Conservation (phyloP, 305 asterid genomes). For the Fraxinus xanthoxyloides region DNA sequence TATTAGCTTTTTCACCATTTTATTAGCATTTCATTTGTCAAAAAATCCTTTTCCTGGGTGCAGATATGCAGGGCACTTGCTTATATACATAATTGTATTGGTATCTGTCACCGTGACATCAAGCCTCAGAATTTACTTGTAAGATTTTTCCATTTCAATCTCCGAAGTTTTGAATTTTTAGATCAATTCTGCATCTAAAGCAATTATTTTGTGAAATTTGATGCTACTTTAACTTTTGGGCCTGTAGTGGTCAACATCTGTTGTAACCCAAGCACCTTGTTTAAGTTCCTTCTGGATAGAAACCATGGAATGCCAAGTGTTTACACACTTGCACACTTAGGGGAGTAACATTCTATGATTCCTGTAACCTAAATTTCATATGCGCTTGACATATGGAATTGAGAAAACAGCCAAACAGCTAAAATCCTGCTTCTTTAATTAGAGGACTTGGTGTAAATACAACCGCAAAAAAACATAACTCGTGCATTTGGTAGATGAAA, state of each 20-base stretch:
- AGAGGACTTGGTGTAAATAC: constrained; percentile 10
- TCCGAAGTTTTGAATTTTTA: background rate
- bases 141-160: constrained; percentile 35
- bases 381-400: background rate
- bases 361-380: background rate
- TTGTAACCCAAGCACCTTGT: background rate
- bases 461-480: constrained; percentile 1
- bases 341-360: background rate
- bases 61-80: constrained; percentile 99
- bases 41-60: constrained; percentile 28
- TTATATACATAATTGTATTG: constrained; percentile 87
- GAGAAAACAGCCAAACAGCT: background rate
- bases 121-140: constrained; percentile 98
- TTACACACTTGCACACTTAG: background rate
- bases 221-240: background rate
- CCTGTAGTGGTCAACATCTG: background rate
- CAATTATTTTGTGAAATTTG: background rate
- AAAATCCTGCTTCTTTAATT: background rate
- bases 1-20: constrained; percentile 5
- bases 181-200: constrained; percentile 1
- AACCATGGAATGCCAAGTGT: background rate
- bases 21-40: constrained; percentile 12
- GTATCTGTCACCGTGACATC: constrained; percentile 96
- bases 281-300: background rate
- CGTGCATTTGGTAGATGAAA: background rate